These are phyloP conservation scores for Crotalaria pallida DNA, from an alignment of 306 rosid genomes.

Conservation along the genomic window DNA sequence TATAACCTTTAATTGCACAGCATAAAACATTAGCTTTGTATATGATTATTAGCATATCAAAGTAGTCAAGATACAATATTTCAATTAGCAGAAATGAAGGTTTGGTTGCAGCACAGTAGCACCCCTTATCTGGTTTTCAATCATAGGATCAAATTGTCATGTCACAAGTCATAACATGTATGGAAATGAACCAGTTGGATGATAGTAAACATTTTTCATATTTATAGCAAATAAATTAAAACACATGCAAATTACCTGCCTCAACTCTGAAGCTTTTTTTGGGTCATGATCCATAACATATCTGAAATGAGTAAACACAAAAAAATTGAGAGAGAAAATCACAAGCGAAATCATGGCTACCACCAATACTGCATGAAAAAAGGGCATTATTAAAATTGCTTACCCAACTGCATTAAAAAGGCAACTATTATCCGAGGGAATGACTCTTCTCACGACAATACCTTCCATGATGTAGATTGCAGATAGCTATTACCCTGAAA, in stretches of 20 bases:
- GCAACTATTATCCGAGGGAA: constrained; percentile 86
- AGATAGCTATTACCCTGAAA: constrained; percentile 28
- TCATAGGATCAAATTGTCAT: neutral
- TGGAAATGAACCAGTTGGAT: neutral
- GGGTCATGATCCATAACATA: constrained; percentile 88
- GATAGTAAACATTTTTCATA: neutral
- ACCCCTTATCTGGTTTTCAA: neutral
- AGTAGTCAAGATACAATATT: neutral
- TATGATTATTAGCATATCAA: neutral
- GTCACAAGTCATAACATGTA: neutral
- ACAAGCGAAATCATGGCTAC: neutral
- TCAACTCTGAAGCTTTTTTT: constrained; percentile 70
- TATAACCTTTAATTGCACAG: neutral
- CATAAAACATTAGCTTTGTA: neutral
- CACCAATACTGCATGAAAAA: neutral
- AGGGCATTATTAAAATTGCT: neutral
- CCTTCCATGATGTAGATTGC: constrained; percentile 58
- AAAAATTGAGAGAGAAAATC: neutral
- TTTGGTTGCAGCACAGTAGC: neutral
- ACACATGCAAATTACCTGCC: constrained; percentile 53
- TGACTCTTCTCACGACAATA: constrained; percentile 66
- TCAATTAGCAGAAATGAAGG: neutral
- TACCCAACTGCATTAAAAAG: constrained; percentile 97
- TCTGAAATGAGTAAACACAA: constrained; percentile 37
- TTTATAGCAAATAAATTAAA: constrained; percentile 5